Conservation (phyloP, 108 stramenopile species). For the Conticribra guillardii region DNA sequence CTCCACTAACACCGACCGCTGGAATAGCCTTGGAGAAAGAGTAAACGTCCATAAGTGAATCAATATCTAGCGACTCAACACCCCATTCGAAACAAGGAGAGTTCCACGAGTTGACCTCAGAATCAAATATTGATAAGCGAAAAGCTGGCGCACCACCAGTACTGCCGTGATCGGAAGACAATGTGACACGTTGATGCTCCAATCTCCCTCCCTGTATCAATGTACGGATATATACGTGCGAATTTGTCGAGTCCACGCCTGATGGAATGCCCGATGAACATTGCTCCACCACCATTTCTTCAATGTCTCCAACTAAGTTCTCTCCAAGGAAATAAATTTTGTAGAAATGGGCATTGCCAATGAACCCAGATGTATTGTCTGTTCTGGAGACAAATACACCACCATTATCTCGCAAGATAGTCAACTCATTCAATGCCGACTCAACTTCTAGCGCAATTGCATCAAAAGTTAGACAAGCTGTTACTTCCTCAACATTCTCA, state of each 20-base stretch:
- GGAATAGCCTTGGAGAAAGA: constrained; percentile 25
- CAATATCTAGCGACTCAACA: constrained; percentile 51
- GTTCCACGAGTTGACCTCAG: constrained; percentile 37
- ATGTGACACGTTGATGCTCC: constrained; percentile 62
- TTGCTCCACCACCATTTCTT: constrained; percentile 41
- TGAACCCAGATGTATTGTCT: constrained; percentile 46
- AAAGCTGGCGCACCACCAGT: constrained; percentile 49
- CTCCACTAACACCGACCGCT: constrained; percentile 14
- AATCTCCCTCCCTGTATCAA: constrained; percentile 69
- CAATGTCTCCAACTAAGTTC: constrained; percentile 62
- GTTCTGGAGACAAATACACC: constrained; percentile 57
- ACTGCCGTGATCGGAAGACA: constrained; percentile 63
- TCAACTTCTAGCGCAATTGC: constrained; percentile 59
- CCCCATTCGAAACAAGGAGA: constrained; percentile 66
- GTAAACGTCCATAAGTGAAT: constrained; percentile 55
- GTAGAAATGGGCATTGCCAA: constrained; percentile 71
- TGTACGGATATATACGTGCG: constrained; percentile 53
- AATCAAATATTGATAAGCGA: constrained; percentile 40
- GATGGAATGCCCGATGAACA: constrained; percentile 31
- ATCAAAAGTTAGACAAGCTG: constrained; percentile 68
- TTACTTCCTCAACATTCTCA: constrained; percentile 42
- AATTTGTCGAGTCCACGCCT: constrained; percentile 47
- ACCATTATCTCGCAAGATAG: constrained; percentile 39
- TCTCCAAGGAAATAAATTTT: constrained; percentile 71
- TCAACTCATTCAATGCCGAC: constrained; percentile 51